Conservation (phyloP, 2,329 filamentous ascomycete genomes). For the Myriosclerotinia duriaeana region DNA sequence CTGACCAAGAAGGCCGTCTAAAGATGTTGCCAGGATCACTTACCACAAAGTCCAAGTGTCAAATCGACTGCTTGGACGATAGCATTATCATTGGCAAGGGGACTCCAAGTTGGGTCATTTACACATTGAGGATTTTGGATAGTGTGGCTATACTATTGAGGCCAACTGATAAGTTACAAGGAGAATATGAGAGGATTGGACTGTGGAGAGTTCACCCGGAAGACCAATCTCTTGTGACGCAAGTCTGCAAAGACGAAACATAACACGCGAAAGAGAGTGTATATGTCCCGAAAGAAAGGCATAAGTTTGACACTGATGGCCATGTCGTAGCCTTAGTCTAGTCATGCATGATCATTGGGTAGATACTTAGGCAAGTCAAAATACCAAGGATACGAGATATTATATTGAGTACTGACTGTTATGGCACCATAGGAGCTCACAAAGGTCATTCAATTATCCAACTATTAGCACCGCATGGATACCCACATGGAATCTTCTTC, state of each 20-base stretch:
- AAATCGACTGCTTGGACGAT: too few relatives aligned
- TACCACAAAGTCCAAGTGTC: not conserved
- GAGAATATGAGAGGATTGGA: not conserved
- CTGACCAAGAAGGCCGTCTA: fast-evolving
- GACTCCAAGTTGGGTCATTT: not conserved
- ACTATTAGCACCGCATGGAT: too few relatives aligned
- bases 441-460: too few relatives aligned
- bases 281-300: not conserved
- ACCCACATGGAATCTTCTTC: too few relatives aligned
- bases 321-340: not conserved
- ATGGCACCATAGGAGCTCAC: too few relatives aligned
- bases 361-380: too few relatives aligned
- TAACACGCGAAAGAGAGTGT: not conserved
- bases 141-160: not conserved
- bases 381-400: too few relatives aligned
- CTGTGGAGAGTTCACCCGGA: not conserved
- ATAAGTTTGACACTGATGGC: not conserved
- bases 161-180: not conserved
- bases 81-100: too few relatives aligned
- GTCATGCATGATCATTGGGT: not conserved
- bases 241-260: not conserved
- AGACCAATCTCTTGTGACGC: not conserved
- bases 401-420: too few relatives aligned
- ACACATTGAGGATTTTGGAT: not conserved
- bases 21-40: not conserved